Base-by-base conservation (phyloP, 2,329 filamentous ascomycete species). In the Diplodia seriata region DNA sequence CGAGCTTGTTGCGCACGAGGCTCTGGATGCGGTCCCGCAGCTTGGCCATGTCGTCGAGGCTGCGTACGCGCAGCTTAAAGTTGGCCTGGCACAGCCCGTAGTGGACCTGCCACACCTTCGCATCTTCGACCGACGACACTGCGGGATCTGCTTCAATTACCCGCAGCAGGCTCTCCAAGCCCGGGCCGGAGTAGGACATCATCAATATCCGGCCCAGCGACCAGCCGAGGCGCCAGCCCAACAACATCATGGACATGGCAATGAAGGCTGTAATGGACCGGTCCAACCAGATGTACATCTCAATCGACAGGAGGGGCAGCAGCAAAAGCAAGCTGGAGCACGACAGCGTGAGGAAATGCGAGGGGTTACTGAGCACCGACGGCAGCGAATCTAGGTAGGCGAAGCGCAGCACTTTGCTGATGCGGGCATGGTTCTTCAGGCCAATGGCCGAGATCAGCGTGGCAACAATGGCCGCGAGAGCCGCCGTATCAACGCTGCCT, bases 31-130 rank as follows among this genome's bases (percentile, higher is more conserved):
- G 89, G 70, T 91, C 89, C 68, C 94, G 87, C 71, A 98, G 80
- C 73, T 90, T 90, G 68, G 85, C 85, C 69, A 96, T 82, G 6
- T 89, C 86, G 15, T 90, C 87, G 70, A 81, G 74, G 4, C 89
- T 90, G 70, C 81, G 77, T 31, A 97, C 87, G 69, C 89, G 86
- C 23, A 99, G 80, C 78, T 93, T 96, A 72, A 99, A 79, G 76
- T 96, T 97, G 9, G 95, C 95, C 91, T 98, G 97, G 76, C 93
- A 97, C 50, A 98, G 84, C 1, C 94, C 94, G 77, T 98, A 97
- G 80, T 99, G 95, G 15, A 97, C 95, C 82, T 99, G 95, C 95
- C 95, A 99, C 79, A 99, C 97, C 76, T 93, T 90, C 1, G 94
- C 94, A 75, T 97, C 94, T 68, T 97, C 92, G 56, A 99, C 89